These are phyloP conservation scores for Globisporangium lucens DNA, from an alignment of 352 stramenopile species.

Conservation along the genomic window DNA sequence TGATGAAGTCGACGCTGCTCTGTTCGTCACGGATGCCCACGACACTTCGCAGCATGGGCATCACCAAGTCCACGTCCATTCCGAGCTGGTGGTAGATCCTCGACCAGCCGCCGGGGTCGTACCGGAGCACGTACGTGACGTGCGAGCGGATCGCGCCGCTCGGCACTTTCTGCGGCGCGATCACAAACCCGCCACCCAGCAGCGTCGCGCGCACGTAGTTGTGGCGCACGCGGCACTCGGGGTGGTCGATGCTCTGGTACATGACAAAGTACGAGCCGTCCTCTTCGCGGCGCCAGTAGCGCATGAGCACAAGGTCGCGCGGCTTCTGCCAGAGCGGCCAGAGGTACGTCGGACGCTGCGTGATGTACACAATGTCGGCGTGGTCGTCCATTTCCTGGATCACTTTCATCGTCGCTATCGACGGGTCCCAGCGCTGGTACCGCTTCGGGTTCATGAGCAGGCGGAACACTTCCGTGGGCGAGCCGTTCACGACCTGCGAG, in stretches of 20 bases:
- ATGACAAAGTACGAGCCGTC: conserved; percentile 90
- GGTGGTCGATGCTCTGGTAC: conserved; percentile 87
- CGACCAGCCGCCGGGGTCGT: conserved; percentile 78
- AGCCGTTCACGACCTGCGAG: conserved; percentile 82
- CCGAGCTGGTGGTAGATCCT: conserved; percentile 86
- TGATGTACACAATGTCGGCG: conserved; percentile 88
- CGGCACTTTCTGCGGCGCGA: conserved; percentile 78
- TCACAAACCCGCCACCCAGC: conserved; percentile 79
- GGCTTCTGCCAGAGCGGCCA: conserved; percentile 87
- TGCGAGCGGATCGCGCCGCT: conserved; percentile 77
- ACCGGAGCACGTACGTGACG: conserved; percentile 79
- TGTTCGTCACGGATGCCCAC: conserved; percentile 86
- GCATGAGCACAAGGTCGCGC: conserved; percentile 83
- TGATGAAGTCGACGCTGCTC: conserved; percentile 81
- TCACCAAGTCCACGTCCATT: conserved; percentile 84
- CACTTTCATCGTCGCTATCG: conserved; percentile 75
- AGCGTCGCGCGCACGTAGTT: conserved; percentile 84
- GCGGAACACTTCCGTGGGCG: conserved; percentile 78
- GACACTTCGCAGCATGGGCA: conserved; percentile 83
- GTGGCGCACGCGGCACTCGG: conserved; percentile 81
- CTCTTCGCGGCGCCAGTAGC: conserved; percentile 87
- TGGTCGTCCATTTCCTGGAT: conserved; percentile 86
- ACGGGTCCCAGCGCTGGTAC: conserved; percentile 82
- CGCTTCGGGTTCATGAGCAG: conserved; percentile 85
- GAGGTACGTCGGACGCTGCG: conserved; percentile 77